phyloP scores from a whole-genome alignment of 768 basidiomycete genomes.

The Calocybe gangraenosa region DNA sequence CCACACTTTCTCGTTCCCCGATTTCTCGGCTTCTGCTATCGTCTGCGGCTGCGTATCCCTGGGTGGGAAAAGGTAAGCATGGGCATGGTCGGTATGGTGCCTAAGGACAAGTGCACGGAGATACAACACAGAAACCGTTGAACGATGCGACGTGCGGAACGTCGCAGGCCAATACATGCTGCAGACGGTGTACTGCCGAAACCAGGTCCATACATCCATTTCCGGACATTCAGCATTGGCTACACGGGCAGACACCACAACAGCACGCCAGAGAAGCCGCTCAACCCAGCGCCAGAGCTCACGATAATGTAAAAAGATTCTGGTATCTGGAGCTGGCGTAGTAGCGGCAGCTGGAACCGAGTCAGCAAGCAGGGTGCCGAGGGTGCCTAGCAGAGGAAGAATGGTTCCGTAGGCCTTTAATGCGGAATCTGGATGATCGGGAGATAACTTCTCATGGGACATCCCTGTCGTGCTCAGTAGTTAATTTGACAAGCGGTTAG shows the following conservation, averaged over 20 bases:
- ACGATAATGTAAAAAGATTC: slow-evolving; percentile 55
- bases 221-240: slow-evolving; percentile 31
- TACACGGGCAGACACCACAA: slow-evolving; percentile 56
- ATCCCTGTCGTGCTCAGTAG: too few relatives aligned
- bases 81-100: slow-evolving; percentile 22
- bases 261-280: slow-evolving; percentile 74
- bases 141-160: slow-evolving; percentile 76
- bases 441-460: slow-evolving; percentile 60
- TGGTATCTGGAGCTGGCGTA: slow-evolving; percentile 36
- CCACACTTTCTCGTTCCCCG: slow-evolving; percentile 39
- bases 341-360: slow-evolving; percentile 19
- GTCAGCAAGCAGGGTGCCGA: slow-evolving; percentile 21
- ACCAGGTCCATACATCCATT: slow-evolving; percentile 54
- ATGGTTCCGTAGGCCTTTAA: slow-evolving; percentile 54
- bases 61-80: neutral
- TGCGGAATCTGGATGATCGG: slow-evolving; percentile 44
- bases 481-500: neutral
- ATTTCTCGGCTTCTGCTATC: neutral
- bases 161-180: slow-evolving; percentile 71
- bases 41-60: slow-evolving; percentile 2
- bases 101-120: slow-evolving; percentile 66
- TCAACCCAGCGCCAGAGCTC: slow-evolving; percentile 90
- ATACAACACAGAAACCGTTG: slow-evolving; percentile 64
- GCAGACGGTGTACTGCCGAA: slow-evolving; percentile 56
- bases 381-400: slow-evolving; percentile 44